Evolutionary conservation across 305 asterid species (phyloP), one percentile per base, ranked within the genome.

Genomic region (Fraxinus latifolia): DNA sequence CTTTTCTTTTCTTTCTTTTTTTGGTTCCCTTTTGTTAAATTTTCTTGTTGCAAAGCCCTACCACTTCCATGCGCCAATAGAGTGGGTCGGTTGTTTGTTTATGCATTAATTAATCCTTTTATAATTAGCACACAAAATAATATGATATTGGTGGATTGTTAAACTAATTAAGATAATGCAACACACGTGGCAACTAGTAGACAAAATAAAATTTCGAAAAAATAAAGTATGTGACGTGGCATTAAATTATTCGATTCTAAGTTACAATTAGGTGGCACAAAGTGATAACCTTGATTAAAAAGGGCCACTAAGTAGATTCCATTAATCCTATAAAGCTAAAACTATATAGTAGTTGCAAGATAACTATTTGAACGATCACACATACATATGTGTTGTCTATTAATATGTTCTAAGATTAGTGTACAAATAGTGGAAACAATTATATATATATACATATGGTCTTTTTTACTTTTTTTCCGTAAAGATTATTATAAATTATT

Each of bases 11-110:
- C 67, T 73, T 17, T 3, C 3, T 31, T 31, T 3, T 31, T 31
- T 31, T 31, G 1, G 21, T 55, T n/a, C 55, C 70, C 5, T 53
- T 67, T 85, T 68, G 74, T 77, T 80, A 81, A 83, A 47, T 77
- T 76, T 65, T 79, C n/a, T 79, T 71, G 82, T 74, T 67, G 80
- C 85, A 70, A 47, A 74, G 65, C 83, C 89, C 85, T 84, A 88
- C 89, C 90, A 88, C 87, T 88, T 44, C n/a, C n/a, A 9, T 67
- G 73, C 89, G 83, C 79, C 87, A 84, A 84, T 82, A 73, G 81
- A 70, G 85, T 78, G 79, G 84, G 84, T 82, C 80, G 84, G 81
- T 81, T 76, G 76, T 70, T 77, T 47, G 0, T 31, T 77, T 3
- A 47, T 47, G 55, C 15, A 47, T 15, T 21, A 9, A 39, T 9